phyloP scores from a whole-genome alignment of 2,329 filamentous ascomycete species.

The Lanzia echinophila region DNA sequence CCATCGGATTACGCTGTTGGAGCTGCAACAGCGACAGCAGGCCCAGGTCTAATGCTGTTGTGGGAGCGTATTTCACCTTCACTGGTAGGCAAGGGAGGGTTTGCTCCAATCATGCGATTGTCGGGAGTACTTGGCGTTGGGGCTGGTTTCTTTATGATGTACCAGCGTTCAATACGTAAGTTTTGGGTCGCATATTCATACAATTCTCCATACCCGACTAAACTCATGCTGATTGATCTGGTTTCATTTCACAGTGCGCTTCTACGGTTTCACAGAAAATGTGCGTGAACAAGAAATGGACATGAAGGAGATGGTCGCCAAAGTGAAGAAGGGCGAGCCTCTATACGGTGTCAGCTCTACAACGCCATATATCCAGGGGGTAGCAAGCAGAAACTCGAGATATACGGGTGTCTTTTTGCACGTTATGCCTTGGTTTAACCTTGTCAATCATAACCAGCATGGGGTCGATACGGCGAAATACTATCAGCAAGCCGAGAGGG shows the following conservation, averaged over 20 bases:
- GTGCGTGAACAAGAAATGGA: slow-evolving; percentile 87
- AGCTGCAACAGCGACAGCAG: slow-evolving; percentile 59
- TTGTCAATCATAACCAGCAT: slow-evolving; percentile 91
- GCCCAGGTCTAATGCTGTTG: slow-evolving; percentile 65
- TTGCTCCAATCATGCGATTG: slow-evolving; percentile 76
- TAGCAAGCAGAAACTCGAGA: slow-evolving; percentile 85
- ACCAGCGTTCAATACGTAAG: slow-evolving; percentile 78
- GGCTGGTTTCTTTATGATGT: slow-evolving; percentile 79
- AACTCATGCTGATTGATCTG: too few species aligned
- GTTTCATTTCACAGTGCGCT: slow-evolving; percentile 55
- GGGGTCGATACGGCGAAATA: slow-evolving; percentile 98
- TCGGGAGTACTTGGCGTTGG: slow-evolving; percentile 63
- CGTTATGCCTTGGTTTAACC: slow-evolving; percentile 93
- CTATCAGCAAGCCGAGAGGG: slow-evolving; percentile 89
- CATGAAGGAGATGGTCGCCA: slow-evolving; percentile 96
- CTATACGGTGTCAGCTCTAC: slow-evolving; percentile 77
- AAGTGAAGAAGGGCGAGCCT: slow-evolving; percentile 86
- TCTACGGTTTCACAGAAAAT: slow-evolving; percentile 95
- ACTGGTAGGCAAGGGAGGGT: slow-evolving; percentile 73
- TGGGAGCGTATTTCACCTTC: slow-evolving; percentile 85
- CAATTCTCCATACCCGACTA: too few species aligned
- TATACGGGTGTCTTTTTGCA: slow-evolving; percentile 81
- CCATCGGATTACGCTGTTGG: slow-evolving; percentile 75
- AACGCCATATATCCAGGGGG: slow-evolving; percentile 86
- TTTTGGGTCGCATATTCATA: slow-evolving; percentile 19